Percentiles rank a stretch among this genome's conserved stretches.
phyloP scores from a whole-genome alignment of 2,329 filamentous ascomycete genomes.

The Colletotrichum magnum region DNA sequence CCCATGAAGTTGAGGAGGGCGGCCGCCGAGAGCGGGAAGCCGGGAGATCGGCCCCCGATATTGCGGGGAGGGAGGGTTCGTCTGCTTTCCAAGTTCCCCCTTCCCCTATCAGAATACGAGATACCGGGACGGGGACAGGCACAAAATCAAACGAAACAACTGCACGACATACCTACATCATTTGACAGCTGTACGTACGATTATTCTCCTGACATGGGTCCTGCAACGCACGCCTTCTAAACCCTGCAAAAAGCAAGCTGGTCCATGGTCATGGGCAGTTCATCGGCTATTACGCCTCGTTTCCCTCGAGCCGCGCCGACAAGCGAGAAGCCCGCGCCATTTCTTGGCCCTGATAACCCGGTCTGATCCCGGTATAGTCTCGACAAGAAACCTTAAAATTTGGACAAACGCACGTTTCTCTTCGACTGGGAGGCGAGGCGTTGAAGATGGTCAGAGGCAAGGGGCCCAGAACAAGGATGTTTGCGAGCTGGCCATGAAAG shows the following conservation, averaged over 20 bases:
- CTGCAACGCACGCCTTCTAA: too few species aligned
- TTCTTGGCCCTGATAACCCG: not conserved
- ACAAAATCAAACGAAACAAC: constrained; percentile 8
- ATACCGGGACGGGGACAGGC: not conserved
- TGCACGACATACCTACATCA: constrained; percentile 16
- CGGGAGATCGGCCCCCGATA: constrained; percentile 24
- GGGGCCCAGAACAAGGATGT: too few species aligned
- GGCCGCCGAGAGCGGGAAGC: constrained; percentile 10
- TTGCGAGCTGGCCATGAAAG: constrained; percentile 19
- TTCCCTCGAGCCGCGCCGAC: not conserved
- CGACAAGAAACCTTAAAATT: not conserved
- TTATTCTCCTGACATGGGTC: not conserved
- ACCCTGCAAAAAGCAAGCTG: not conserved
- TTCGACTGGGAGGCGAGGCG: not conserved
- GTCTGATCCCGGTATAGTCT: not conserved
- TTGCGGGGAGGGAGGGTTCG: not conserved
- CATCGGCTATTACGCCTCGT: not conserved
- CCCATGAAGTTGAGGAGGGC: constrained; percentile 6
- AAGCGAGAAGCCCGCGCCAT: not conserved
- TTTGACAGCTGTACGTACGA: constrained; percentile 12
- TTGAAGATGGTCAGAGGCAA: not conserved
- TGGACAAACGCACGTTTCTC: not conserved
- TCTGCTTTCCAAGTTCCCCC: not conserved
- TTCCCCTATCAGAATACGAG: not conserved
- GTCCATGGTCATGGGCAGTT: not conserved